Evolutionary conservation across 129 eudicot species (phyloP).

Genomic region (Sambucus nigra): DNA sequence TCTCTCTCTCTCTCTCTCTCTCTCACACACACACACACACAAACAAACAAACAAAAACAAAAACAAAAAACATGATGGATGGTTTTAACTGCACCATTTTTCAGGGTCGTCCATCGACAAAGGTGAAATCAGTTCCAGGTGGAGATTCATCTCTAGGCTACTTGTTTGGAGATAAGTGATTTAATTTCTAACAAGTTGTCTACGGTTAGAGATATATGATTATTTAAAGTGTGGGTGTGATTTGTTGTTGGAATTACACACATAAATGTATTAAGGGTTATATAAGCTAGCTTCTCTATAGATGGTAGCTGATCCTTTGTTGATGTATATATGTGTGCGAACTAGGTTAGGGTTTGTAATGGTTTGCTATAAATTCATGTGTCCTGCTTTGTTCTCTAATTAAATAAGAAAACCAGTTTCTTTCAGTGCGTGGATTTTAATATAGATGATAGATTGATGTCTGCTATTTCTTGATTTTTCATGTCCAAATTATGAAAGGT

Average conservation of each 20-base stretch:
- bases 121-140: constrained; percentile 57
- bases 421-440: neutral
- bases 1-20: too few species aligned
- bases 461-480: neutral
- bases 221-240: neutral
- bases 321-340: neutral
- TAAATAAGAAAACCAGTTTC: too few species aligned
- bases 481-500: neutral
- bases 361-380: constrained; percentile 3
- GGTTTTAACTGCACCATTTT: neutral
- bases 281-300: neutral
- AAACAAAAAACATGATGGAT: too few species aligned
- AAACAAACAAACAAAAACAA: too few species aligned
- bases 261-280: too few species aligned
- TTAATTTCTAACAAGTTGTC: neutral
- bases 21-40: too few species aligned
- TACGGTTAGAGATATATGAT: neutral
- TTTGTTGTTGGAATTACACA: too few species aligned
- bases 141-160: constrained; percentile 64
- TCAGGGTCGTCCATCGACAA: constrained; percentile 64
- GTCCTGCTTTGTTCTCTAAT: too few species aligned
- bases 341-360: constrained; percentile 3
- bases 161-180: constrained; percentile 59
- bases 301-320: neutral
- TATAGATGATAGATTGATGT: neutral